Conservation (phyloP, 1,284 basidiomycete genomes). For the Taiwanofungus camphoratus region DNA sequence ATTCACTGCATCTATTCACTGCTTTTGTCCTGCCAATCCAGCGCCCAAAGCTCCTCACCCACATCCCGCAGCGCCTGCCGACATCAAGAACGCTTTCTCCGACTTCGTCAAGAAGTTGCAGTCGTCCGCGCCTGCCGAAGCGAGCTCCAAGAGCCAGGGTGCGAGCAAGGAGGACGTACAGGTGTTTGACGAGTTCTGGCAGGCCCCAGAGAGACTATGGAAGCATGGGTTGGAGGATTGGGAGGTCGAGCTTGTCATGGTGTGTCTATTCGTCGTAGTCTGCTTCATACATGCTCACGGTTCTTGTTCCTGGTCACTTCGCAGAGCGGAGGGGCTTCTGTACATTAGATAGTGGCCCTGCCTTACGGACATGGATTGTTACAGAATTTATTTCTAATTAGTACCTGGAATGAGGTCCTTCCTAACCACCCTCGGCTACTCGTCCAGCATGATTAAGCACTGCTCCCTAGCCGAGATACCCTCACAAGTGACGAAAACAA, state of each 20-base stretch:
- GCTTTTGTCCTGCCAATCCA: conserved; percentile 23
- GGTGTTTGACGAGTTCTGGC: conserved; percentile 68
- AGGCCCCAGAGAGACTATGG: conserved; percentile 72
- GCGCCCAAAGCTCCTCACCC: conserved; percentile 57
- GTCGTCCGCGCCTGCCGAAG: conserved; percentile 7
- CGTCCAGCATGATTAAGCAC: no score
- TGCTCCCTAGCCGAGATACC: no score
- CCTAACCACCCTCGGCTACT: no score
- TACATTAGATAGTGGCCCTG: conserved; percentile 33
- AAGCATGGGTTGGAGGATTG: conserved; percentile 51
- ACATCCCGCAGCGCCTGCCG: conserved; percentile 73
- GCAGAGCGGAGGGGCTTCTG: conserved; percentile 71
- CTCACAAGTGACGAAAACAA: no score
- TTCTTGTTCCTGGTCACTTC: background rate
- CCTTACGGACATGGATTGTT: background rate
- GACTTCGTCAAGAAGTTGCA: conserved; percentile 52
- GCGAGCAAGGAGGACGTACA: conserved; percentile 22
- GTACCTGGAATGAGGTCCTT: no score
- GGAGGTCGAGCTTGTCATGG: conserved; percentile 79
- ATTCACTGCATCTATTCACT: conserved; percentile 7
- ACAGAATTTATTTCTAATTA: no score
- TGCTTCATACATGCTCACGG: background rate
- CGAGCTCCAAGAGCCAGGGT: conserved; percentile 18
- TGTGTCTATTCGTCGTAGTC: conserved; percentile 38
- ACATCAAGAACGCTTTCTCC: conserved; percentile 59